Conservation (phyloP, 805 yeast species). For the Candida succiphila region DNA sequence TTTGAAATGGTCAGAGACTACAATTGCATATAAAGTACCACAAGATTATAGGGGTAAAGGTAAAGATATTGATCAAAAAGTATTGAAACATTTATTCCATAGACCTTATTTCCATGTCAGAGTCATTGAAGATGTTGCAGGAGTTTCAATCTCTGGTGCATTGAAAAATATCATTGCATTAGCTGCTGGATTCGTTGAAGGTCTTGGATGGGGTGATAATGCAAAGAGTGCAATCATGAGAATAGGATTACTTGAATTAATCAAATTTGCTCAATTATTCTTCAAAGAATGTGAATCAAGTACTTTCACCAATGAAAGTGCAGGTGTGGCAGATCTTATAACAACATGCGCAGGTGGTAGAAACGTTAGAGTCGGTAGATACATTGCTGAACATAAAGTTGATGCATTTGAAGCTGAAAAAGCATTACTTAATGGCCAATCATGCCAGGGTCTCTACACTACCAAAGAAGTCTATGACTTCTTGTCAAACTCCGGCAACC, state of each 20-base stretch:
- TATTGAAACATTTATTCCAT: slow-evolving; percentile 81
- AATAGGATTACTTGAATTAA: slow-evolving; percentile 85
- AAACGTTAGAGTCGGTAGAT: slow-evolving; percentile 84
- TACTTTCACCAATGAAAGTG: slow-evolving; percentile 88
- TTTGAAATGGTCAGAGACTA: slow-evolving; percentile 95
- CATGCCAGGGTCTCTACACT: slow-evolving; percentile 93
- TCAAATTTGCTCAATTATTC: slow-evolving; percentile 73
- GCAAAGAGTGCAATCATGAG: slow-evolving; percentile 98
- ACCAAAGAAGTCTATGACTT: slow-evolving; percentile 86
- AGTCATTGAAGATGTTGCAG: slow-evolving; percentile 88
- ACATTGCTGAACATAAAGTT: slow-evolving; percentile 73
- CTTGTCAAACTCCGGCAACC: slow-evolving; percentile 40
- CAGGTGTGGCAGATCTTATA: slow-evolving; percentile 97
- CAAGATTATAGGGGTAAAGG: slow-evolving; percentile 58
- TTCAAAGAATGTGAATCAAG: slow-evolving; percentile 65
- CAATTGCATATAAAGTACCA: slow-evolving; percentile 83
- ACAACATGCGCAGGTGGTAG: slow-evolving; percentile 98
- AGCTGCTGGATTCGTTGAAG: slow-evolving; percentile 96
- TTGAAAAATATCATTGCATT: slow-evolving; percentile 92
- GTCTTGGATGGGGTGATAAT: slow-evolving; percentile 98
- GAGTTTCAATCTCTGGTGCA: slow-evolving; percentile 95
- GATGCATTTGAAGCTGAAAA: slow-evolving; percentile 76
- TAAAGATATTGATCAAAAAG: slow-evolving; percentile 58
- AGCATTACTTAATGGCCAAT: slow-evolving; percentile 85
- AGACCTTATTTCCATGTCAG: slow-evolving; percentile 97